Evolutionary conservation across 257 asterid species (phyloP).

Genomic region (Plantago major): DNA sequence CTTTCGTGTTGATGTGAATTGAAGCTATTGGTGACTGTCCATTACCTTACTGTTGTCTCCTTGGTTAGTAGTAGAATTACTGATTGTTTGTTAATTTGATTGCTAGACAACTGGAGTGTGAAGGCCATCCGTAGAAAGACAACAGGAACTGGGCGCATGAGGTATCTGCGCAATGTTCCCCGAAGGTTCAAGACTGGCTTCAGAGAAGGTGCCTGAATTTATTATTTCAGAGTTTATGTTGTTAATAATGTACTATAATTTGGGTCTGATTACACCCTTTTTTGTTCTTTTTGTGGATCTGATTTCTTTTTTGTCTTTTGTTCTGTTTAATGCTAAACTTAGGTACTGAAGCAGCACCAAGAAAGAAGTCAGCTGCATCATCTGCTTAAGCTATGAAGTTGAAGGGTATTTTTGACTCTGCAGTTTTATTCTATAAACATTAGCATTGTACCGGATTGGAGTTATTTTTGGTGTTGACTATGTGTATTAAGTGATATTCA

Average conservation of each 20-base stretch:
- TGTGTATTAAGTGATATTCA: too few species aligned
- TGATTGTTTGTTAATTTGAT: background rate
- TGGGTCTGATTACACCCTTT: too few species aligned
- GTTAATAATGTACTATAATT: too few species aligned
- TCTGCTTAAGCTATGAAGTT: background rate
- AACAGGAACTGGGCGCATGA: conserved; percentile 84
- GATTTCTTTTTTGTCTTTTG: too few species aligned
- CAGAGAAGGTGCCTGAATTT: conserved; percentile 50
- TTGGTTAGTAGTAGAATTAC: too few species aligned
- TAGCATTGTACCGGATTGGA: background rate
- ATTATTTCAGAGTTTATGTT: background rate
- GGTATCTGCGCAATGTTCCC: conserved; percentile 70
- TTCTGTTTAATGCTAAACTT: background rate
- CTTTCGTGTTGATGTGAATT: too few species aligned
- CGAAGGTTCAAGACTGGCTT: conserved; percentile 73
- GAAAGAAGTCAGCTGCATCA: conserved; percentile 1
- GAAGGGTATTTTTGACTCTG: background rate
- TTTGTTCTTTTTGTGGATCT: background rate
- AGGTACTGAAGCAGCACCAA: conserved; percentile 9
- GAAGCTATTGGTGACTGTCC: too few species aligned
- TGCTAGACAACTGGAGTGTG: conserved; percentile 61
- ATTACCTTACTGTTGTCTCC: too few species aligned
- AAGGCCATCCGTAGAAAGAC: conserved; percentile 87
- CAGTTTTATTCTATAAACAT: background rate
- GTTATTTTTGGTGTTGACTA: too few species aligned